A percentile compares a stretch with the other conserved stretches of the same genome.
These are phyloP conservation scores for Solanum paucissectum DNA, from an alignment of 257 asterid genomes.

Conservation along the genomic window DNA sequence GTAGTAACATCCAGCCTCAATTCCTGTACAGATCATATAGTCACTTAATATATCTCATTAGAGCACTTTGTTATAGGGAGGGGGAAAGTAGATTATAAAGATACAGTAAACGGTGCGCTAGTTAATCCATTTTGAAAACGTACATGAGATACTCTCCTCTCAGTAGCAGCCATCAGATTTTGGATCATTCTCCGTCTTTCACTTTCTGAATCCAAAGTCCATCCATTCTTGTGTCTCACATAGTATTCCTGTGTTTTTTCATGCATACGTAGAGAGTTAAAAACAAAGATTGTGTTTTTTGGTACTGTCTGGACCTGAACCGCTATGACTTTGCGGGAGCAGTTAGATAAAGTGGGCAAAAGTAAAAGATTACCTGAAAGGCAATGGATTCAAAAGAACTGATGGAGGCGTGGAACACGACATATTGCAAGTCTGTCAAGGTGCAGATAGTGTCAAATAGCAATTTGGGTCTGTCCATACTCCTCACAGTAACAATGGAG, in stretches of 20 bases:
- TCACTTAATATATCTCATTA: neutral
- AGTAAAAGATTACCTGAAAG: slow-evolving; percentile 42
- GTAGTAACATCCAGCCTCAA: slow-evolving; percentile 47
- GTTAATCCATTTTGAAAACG: neutral
- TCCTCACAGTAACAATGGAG: slow-evolving; percentile 45
- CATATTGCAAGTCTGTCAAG: slow-evolving; percentile 59
- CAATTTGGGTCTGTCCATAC: slow-evolving; percentile 65
- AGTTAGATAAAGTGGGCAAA: neutral
- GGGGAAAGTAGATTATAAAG: neutral
- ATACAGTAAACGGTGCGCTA: neutral
- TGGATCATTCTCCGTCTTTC: slow-evolving; percentile 43
- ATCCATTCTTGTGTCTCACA: slow-evolving; percentile 44
- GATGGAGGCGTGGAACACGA: slow-evolving; percentile 71
- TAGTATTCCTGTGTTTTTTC: slow-evolving; percentile 54
- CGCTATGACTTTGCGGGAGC: neutral
- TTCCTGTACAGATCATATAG: slow-evolving; percentile 36
- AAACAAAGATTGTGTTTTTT: neutral
- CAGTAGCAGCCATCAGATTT: slow-evolving; percentile 74
- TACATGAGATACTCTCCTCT: slow-evolving; percentile 66
- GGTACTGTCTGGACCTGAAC: neutral
- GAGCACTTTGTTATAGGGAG: neutral
- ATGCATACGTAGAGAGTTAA: neutral
- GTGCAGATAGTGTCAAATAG: slow-evolving; percentile 73
- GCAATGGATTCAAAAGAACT: slow-evolving; percentile 59
- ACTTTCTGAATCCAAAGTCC: slow-evolving; percentile 29